Base-by-base conservation (phyloP, 2,329 filamentous ascomycete genomes). In the Aspergillus pseudonomiae region DNA sequence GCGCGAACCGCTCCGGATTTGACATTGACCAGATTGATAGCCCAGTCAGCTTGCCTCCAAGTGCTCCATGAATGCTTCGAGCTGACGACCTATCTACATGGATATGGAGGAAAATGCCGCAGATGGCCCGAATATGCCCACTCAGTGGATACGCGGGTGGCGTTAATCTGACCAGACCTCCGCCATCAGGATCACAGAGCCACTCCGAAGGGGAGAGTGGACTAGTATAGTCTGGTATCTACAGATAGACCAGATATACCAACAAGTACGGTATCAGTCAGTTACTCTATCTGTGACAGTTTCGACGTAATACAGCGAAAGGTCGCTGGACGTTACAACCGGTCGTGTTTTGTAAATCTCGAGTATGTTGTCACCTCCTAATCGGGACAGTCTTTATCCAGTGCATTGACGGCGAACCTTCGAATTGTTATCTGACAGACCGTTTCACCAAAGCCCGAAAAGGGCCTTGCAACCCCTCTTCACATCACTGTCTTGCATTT, bases 21-120 rank as follows among this genome's bases (percentile, higher is more conserved):
- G 16, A 32, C 48, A 9, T 52, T 52, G 48, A 32, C 48, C n/a
- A 9, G n/a, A 32, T n/a, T 32, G 16, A 52, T 52, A 21, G 28
- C 10, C 48, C 28, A 52, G 48, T 52, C 28, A 21, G 16, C 34
- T 19, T 10, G 48, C 7, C 21, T 48, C 28, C 48, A 32, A 32
- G 24, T 32, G 28, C 48, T 32, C 48, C 48, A 9, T 32, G 48
- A 32, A 11, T 6, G 48, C 28, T 21, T 34, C n/a, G 48, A 32
- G 16, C 48, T n/a, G 48, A 52, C 28, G 48, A 32, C n/a, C 12
- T 52, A 9, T 39, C 52, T 24, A 26, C 52, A 39, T 55, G 52
- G 52, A 39, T 55, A 39, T 55, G 32, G 32, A 55, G n/a, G 52
- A 28, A 55, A 55, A 39, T 55, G 52, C 21, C 52, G 34, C 52